Evolutionary conservation across 129 eudicot genomes (phyloP), one percentile per base, ranked within the genome.

Genomic region (Arctium lappa): DNA sequence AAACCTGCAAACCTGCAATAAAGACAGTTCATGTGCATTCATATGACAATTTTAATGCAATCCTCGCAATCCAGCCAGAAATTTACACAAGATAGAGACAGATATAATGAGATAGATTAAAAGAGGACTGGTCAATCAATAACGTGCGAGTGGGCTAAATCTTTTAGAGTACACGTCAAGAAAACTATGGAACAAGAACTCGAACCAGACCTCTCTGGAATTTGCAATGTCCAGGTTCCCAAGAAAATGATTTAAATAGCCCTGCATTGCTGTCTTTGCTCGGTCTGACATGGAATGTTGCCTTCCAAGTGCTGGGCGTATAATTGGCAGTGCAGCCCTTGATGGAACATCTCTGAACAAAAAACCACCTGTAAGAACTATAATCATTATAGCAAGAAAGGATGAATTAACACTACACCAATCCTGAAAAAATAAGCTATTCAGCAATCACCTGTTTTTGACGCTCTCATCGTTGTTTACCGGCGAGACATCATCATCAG

Each of bases 261-360:
- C 98, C 88, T 95, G 97, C 99, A 95, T 95, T 11, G 99, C 97
- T 80, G 82, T 82, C 87, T 87, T 95, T 63, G 99, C 98, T 76
- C 87, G 88, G 76, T 95, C 97, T 39, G 99, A 93, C 94, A 95
- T 95, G 70, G 99, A 95, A 79, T 93, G 89, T 77, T 95, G 99
- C 84, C 98, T 85, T 80, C 95, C 92, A 44, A 95, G 89, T 37
- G 97, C 95, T 74, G 99, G 98, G 32, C 98, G 89, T 46, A 95
- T 95, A 82, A 95, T 87, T 77, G 98, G 95, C 63, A 95, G 81
- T 30, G 95, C 99, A 46, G 99, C 99, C 80, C 90, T 89, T 71
- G 99, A 95, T 40, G 99, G 99, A 84, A 95, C 98, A 90, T 95
- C 97, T 91, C 99, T 95, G 95, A 91, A 95, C 95, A 91, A 89